Percentiles rank a stretch among this genome's conserved stretches.
phyloP scores from a whole-genome alignment of 1,284 basidiomycete genomes.

The Stygiomarasmius scandens region DNA sequence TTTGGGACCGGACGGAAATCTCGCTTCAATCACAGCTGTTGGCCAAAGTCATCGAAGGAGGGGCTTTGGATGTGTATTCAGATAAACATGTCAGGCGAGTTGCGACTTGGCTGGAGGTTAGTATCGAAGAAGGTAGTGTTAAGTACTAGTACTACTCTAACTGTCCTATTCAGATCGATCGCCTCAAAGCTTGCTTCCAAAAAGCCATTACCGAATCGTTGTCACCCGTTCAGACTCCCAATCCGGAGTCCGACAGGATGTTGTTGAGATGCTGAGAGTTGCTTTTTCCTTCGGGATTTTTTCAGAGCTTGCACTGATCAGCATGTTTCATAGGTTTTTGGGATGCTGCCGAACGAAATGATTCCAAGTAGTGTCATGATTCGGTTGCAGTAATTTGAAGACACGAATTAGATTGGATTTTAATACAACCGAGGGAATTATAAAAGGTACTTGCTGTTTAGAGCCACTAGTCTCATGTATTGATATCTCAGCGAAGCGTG shows the following conservation, averaged over 20 bases:
- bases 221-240: constrained; percentile 46
- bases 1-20: constrained; percentile 82
- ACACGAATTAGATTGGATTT: too few species aligned
- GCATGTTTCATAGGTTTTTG: constrained; percentile 38
- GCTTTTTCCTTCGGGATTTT: constrained; percentile 6
- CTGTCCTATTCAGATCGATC: constrained; percentile 46
- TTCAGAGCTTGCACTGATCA: not conserved
- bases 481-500: not conserved
- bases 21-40: constrained; percentile 88
- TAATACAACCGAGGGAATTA: not conserved
- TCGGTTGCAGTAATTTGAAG: constrained; percentile 19
- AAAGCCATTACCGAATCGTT: constrained; percentile 54
- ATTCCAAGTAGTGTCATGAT: constrained; percentile 29
- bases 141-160: constrained; percentile 36
- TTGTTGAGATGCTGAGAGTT: constrained; percentile 61
- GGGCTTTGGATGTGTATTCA: constrained; percentile 85
- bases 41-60: constrained; percentile 68
- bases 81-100: constrained; percentile 63
- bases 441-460: constrained; percentile 1
- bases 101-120: constrained; percentile 75
- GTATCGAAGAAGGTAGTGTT: constrained; percentile 52
- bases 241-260: constrained; percentile 75
- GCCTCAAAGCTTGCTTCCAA: constrained; percentile 68
- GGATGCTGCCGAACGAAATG: constrained; percentile 47
- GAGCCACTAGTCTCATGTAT: not conserved